These are phyloP conservation scores for Apiospora hydei DNA, from an alignment of 2,329 filamentous ascomycete genomes.

Conservation along the genomic window DNA sequence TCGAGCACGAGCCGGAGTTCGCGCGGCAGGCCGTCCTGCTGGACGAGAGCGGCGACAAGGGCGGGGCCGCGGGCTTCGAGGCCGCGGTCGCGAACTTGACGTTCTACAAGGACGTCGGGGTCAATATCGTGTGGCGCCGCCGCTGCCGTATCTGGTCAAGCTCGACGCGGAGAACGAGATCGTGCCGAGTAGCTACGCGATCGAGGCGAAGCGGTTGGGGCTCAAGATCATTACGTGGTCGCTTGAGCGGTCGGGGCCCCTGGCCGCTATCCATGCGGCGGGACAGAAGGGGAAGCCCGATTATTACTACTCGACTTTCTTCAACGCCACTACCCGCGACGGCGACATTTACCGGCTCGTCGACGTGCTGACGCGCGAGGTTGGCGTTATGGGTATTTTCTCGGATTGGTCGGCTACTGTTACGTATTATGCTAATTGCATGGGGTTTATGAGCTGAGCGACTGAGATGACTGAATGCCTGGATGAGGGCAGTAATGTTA, in stretches of 20 bases:
- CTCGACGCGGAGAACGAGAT: slow-evolving; percentile 59
- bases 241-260: slow-evolving; percentile 69
- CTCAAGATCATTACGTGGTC: slow-evolving; percentile 74
- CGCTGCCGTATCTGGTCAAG: slow-evolving; percentile 67
- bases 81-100: slow-evolving; percentile 64
- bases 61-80: slow-evolving; percentile 51
- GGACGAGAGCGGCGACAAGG: slow-evolving; percentile 65
- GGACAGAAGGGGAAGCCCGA: slow-evolving; percentile 43
- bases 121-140: slow-evolving; percentile 70
- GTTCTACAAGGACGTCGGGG: slow-evolving; percentile 61
- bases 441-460: slow-evolving; percentile 44
- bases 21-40: slow-evolving; percentile 70
- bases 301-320: slow-evolving; percentile 65
- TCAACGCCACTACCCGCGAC: slow-evolving; percentile 64
- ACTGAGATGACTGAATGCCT: too few species aligned
- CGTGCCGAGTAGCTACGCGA: slow-evolving; percentile 69
- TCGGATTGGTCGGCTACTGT: slow-evolving; percentile 74
- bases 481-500: too few species aligned
- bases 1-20: slow-evolving; percentile 66
- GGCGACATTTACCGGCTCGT: slow-evolving; percentile 73
- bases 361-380: slow-evolving; percentile 67
- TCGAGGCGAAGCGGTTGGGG: slow-evolving; percentile 64
- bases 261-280: slow-evolving; percentile 53
- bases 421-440: slow-evolving; percentile 77
- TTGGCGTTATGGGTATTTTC: slow-evolving; percentile 69